Conservation (phyloP, 129 eudicot species). For the Glebionis coronaria region DNA sequence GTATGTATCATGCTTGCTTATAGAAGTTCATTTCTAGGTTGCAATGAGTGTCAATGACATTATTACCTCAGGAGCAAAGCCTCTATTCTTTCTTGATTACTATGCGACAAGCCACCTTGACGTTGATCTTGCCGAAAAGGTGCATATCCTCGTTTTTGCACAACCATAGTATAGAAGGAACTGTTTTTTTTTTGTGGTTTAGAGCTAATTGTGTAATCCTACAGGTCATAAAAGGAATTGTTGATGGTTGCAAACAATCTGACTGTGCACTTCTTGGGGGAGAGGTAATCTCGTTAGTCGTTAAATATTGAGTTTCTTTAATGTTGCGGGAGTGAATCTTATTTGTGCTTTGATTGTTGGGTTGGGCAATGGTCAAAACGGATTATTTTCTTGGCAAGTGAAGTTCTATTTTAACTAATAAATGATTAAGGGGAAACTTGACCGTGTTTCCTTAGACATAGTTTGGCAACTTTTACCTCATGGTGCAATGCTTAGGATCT, state of each 20-base stretch:
- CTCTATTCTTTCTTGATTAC: constrained; percentile 94
- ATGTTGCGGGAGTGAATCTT: neutral
- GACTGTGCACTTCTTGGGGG: constrained; percentile 83
- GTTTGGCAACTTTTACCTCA: neutral
- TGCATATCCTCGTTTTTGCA: constrained; percentile 1
- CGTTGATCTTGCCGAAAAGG: constrained; percentile 97
- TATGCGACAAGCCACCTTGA: constrained; percentile 92
- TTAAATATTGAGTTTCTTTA: constrained; percentile 2
- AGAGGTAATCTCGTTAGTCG: constrained; percentile 43
- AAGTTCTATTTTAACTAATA: neutral
- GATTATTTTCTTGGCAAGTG: neutral
- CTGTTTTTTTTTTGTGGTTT: neutral
- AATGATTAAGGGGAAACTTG: neutral
- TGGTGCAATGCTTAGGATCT: neutral
- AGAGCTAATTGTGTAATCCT: constrained; percentile 5
- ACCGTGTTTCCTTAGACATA: neutral
- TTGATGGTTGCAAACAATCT: constrained; percentile 82
- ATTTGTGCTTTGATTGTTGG: neutral
- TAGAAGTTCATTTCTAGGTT: constrained; percentile 41
- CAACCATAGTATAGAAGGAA: neutral
- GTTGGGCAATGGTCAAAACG: neutral
- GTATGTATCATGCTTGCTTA: neutral
- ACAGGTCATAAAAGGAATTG: constrained; percentile 86
- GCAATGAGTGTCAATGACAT: constrained; percentile 99
- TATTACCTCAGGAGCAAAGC: constrained; percentile 96